phyloP scores from a whole-genome alignment of 2,329 filamentous ascomycete species.

The Cucurbitaria berberidis region DNA sequence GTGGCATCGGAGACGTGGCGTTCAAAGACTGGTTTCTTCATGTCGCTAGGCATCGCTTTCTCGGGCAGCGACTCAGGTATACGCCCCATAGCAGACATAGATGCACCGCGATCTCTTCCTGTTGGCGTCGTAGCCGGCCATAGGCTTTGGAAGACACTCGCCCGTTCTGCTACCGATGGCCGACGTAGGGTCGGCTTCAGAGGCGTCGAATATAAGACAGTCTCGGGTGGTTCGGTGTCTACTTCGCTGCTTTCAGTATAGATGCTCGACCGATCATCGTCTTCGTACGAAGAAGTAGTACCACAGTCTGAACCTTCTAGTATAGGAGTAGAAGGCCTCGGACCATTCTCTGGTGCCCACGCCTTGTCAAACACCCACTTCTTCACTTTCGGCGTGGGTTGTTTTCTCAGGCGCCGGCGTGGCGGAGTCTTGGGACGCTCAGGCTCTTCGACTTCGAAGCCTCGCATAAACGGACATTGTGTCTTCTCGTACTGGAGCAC shows the following conservation, averaged over 20 bases:
- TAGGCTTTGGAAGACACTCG: constrained; percentile 37
- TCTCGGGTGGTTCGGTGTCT: constrained; percentile 29
- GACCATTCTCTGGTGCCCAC: constrained; percentile 55
- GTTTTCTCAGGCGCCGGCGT: constrained; percentile 58
- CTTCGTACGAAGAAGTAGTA: constrained; percentile 41
- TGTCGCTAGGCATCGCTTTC: constrained; percentile 9
- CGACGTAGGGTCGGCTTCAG: constrained; percentile 18
- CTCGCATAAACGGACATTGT: constrained; percentile 80
- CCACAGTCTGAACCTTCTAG: constrained; percentile 39
- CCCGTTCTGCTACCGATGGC: constrained; percentile 40
- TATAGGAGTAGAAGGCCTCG: constrained; percentile 37
- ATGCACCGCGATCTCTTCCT: constrained; percentile 8
- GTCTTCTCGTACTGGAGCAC: constrained; percentile 88
- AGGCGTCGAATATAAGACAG: constrained; percentile 22
- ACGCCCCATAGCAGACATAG: constrained; percentile 25
- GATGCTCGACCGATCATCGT: constrained; percentile 45
- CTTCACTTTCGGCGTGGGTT: constrained; percentile 60
- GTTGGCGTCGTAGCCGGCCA: constrained; percentile 39
- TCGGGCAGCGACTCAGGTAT: constrained; percentile 25
- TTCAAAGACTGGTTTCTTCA: constrained; percentile 19
- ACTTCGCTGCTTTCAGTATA: constrained; percentile 39
- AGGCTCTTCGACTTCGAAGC: constrained; percentile 76
- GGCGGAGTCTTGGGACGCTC: constrained; percentile 69
- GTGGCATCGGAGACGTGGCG: constrained; percentile 36
- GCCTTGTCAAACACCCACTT: constrained; percentile 56